phyloP scores from a whole-genome alignment of 768 basidiomycete species.

The Pleurotus sapidus region DNA sequence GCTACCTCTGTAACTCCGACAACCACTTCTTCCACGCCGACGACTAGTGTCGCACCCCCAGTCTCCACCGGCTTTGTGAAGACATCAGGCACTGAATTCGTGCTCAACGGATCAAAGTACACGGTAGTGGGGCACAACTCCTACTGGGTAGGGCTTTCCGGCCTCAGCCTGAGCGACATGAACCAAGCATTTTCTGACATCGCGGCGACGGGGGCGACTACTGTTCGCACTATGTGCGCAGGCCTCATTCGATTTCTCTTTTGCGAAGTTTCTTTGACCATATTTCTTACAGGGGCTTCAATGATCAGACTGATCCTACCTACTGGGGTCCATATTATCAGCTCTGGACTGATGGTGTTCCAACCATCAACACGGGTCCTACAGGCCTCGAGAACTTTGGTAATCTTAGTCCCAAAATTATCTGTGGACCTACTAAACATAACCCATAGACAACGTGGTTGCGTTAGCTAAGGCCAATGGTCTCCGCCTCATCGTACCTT shows the following conservation, averaged over 20 bases:
- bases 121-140: constrained; percentile 54
- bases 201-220: constrained; percentile 44
- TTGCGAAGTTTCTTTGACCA: too few relatives aligned
- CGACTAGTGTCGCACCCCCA: constrained; percentile 11
- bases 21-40: constrained; percentile 10
- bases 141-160: constrained; percentile 54
- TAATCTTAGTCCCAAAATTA: constrained; percentile 10
- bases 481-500: constrained; percentile 54
- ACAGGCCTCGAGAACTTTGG: constrained; percentile 50
- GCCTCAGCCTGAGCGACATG: constrained; percentile 40
- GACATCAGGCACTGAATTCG: constrained; percentile 48
- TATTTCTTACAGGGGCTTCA: constrained; percentile 22
- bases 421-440: too few relatives aligned
- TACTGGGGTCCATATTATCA: constrained; percentile 44
- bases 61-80: constrained; percentile 27
- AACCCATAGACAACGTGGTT: constrained; percentile 44
- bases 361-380: constrained; percentile 48
- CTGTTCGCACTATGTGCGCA: constrained; percentile 46
- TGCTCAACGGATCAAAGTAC: constrained; percentile 44
- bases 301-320: constrained; percentile 46
- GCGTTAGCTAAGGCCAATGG: constrained; percentile 58
- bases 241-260: too few relatives aligned
- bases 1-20: neutral
- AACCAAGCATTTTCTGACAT: constrained; percentile 46
- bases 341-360: constrained; percentile 43